These are phyloP conservation scores for Saksenaea oblongispora DNA, from an alignment of 371 early-diverging fungal genomes.

Conservation along the genomic window DNA sequence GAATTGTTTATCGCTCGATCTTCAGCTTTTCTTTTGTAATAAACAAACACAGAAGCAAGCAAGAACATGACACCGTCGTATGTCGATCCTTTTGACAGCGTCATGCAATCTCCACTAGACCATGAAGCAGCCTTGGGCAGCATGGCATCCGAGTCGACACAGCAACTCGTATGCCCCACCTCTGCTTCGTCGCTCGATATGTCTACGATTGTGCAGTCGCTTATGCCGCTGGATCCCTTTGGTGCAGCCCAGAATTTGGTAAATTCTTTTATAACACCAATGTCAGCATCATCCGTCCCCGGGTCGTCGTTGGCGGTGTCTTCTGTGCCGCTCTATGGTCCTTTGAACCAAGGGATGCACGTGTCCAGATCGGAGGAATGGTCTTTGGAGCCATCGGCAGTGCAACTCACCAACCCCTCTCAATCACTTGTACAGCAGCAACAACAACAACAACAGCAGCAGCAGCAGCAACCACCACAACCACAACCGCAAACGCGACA, in stretches of 20 bases:
- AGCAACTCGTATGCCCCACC: neutral
- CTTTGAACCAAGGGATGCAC: neutral
- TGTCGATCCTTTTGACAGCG: conserved; percentile 7
- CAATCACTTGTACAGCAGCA: neutral
- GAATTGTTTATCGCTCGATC: neutral
- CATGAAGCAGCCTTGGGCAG: neutral
- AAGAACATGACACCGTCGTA: conserved; percentile 2
- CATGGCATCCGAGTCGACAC: neutral
- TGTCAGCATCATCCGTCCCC: neutral
- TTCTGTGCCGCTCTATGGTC: neutral
- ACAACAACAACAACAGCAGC: neutral
- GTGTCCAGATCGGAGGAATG: neutral
- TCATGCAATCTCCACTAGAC: neutral
- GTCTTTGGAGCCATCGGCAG: neutral
- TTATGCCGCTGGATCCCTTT: neutral
- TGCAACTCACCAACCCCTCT: neutral
- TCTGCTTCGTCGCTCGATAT: neutral
- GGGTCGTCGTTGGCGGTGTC: conserved; percentile 3
- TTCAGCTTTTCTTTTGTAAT: conserved; percentile 1
- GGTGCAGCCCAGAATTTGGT: neutral
- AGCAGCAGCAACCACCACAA: neutral
- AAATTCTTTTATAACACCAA: neutral
- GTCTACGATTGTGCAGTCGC: conserved; percentile 1
- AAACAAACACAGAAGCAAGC: neutral
- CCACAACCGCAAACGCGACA: neutral